Evolutionary conservation across 2,329 filamentous ascomycete genomes (phyloP).

Genomic region (Nannizziopsis arthrosporioides): DNA sequence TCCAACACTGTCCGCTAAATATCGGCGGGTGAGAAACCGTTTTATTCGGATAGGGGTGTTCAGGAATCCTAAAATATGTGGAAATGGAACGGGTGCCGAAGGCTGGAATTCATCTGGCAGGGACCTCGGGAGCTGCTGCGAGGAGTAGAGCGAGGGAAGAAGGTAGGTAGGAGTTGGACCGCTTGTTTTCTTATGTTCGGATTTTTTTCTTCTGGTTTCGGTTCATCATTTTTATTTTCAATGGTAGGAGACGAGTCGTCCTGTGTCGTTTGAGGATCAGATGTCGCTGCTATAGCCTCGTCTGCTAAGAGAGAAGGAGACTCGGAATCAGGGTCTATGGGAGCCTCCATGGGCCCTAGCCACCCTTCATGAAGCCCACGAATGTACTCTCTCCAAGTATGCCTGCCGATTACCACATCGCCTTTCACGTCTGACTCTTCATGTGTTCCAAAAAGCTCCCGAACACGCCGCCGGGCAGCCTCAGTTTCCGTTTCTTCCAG

Average conservation of each 20-base stretch:
- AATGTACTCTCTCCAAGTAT: constrained; percentile 96
- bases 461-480: constrained; percentile 49
- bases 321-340: constrained; percentile 19
- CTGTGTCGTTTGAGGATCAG: constrained; percentile 9
- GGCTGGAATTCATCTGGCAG: constrained; percentile 64
- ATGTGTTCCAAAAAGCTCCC: constrained; percentile 54
- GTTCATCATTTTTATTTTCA: constrained; percentile 33
- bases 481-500: constrained; percentile 42
- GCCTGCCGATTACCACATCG: constrained; percentile 77
- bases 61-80: constrained; percentile 82
- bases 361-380: constrained; percentile 90
- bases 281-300: not conserved
- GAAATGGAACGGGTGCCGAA: constrained; percentile 61
- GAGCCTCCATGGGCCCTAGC: constrained; percentile 64
- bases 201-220: constrained; percentile 43
- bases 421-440: constrained; percentile 65
- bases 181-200: constrained; percentile 42
- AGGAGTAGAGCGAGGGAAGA: constrained; percentile 56
- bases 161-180: constrained; percentile 62
- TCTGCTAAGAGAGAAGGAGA: constrained; percentile 14
- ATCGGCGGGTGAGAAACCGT: constrained; percentile 71
- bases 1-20: constrained; percentile 77
- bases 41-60: constrained; percentile 79
- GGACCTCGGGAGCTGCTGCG: constrained; percentile 50
- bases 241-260: constrained; percentile 18